A percentile compares a stretch with the other conserved stretches of the same genome.
Evolutionary conservation across 129 eudicot species (phyloP).

Genomic region (Solidago caesia): DNA sequence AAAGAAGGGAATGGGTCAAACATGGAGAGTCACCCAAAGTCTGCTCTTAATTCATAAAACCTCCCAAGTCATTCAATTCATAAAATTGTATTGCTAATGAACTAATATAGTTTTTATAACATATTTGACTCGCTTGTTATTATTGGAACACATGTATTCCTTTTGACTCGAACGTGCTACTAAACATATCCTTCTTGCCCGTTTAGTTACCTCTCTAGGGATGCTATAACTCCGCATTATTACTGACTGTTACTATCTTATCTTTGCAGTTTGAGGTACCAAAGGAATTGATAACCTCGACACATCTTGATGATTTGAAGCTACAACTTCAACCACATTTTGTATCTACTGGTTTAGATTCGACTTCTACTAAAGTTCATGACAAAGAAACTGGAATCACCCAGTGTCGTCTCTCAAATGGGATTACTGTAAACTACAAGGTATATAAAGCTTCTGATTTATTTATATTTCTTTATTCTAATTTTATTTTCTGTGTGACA

Average conservation of each 20-base stretch:
- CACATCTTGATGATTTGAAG: constrained; percentile 58
- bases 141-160: too few relatives aligned
- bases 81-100: not conserved
- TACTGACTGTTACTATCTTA: not conserved
- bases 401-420: constrained; percentile 86
- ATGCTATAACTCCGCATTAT: constrained; percentile 1
- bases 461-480: not conserved
- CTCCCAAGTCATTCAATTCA: not conserved
- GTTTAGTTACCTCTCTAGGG: not conserved
- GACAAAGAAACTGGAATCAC: constrained; percentile 92
- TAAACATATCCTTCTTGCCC: not conserved
- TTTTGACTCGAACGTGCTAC: not conserved
- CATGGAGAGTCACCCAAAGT: not conserved
- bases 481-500: constrained; percentile 1
- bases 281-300: constrained; percentile 65
- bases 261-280: constrained; percentile 92
- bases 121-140: not conserved
- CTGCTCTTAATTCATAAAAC: not conserved
- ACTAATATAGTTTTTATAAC: not conserved
- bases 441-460: constrained; percentile 32
- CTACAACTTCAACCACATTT: constrained; percentile 62
- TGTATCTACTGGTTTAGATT: constrained; percentile 47
- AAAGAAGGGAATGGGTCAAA: not conserved
- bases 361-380: constrained; percentile 44
- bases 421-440: constrained; percentile 94